A percentile compares a stretch with the other conserved stretches of the same genome.
These are phyloP conservation scores for Talaromyces albobiverticillius DNA, from an alignment of 2,329 filamentous ascomycete species.

Conservation along the genomic window DNA sequence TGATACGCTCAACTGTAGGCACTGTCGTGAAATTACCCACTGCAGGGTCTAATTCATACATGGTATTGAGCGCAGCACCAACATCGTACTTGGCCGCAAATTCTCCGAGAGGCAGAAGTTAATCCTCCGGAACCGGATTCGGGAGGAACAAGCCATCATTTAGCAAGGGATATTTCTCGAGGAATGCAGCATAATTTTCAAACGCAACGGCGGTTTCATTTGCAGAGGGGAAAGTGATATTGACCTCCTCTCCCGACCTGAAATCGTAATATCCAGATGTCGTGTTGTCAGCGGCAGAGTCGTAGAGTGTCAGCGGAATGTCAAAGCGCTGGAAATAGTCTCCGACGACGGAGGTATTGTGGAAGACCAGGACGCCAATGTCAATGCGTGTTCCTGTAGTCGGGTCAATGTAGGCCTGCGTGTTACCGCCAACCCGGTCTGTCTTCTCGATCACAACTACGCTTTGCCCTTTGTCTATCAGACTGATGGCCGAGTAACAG, in stretches of 20 bases:
- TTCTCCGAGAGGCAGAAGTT: slow-evolving; percentile 27
- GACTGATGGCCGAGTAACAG: slow-evolving; percentile 27
- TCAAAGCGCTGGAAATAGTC: neutral
- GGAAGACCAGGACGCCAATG: slow-evolving; percentile 27
- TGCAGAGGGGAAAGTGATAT: slow-evolving; percentile 10
- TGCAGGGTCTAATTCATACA: slow-evolving; percentile 3
- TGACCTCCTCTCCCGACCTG: slow-evolving; percentile 19
- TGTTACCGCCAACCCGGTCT: slow-evolving; percentile 26
- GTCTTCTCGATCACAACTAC: slow-evolving; percentile 27
- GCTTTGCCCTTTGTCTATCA: slow-evolving; percentile 24
- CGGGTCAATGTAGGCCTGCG: slow-evolving; percentile 24
- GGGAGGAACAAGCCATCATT: slow-evolving; percentile 24
- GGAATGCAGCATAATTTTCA: slow-evolving; percentile 16
- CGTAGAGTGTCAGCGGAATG: neutral
- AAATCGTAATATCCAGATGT: slow-evolving; percentile 26
- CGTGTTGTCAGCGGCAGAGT: neutral
- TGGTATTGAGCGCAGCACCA: slow-evolving; percentile 5
- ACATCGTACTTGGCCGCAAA: slow-evolving; percentile 25
- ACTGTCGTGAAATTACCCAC: neutral
- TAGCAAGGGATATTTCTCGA: slow-evolving; percentile 25
- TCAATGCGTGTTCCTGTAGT: slow-evolving; percentile 21
- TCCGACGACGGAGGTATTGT: slow-evolving; percentile 16
- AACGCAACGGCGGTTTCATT: slow-evolving; percentile 13
- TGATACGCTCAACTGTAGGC: neutral
- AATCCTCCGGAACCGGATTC: slow-evolving; percentile 27